These are phyloP conservation scores for Botrytis aclada DNA, from an alignment of 2,329 filamentous ascomycete genomes.

Conservation along the genomic window DNA sequence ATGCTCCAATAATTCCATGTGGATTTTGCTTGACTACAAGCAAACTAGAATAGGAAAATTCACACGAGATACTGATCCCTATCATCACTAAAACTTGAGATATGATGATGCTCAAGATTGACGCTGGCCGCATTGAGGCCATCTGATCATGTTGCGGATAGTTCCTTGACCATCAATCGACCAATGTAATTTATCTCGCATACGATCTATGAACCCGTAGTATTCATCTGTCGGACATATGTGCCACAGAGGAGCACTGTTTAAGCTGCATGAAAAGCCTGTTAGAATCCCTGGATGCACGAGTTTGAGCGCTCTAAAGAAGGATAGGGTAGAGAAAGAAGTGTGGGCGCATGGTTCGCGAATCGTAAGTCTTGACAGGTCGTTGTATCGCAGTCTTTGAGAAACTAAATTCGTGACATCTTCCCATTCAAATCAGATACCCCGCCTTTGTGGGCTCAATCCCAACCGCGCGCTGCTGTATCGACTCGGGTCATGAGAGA, in stretches of 20 bases:
- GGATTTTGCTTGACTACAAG: not conserved
- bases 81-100: not conserved
- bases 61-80: not conserved
- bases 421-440: not conserved
- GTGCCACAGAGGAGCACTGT: not conserved
- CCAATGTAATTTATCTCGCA: not conserved
- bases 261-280: constrained; percentile 5
- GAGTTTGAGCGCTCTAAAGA: not conserved
- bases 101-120: constrained; percentile 4
- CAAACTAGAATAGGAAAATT: not conserved
- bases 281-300: not conserved
- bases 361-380: not conserved
- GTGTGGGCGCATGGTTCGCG: not conserved
- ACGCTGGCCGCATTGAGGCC: constrained; percentile 13
- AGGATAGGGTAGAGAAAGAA: too few species aligned
- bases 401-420: constrained; percentile 10
- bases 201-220: constrained; percentile 2
- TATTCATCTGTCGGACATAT: not conserved
- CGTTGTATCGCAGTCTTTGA: constrained; percentile 14
- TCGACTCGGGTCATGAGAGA: constrained; percentile 1
- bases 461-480: constrained; percentile 17
- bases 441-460: not conserved
- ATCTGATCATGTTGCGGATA: not conserved
- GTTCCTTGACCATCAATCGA: not conserved
- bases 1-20: not conserved